These are phyloP conservation scores for Diutina pseudorugosa DNA, from an alignment of 1,139 yeast species.

Conservation along the genomic window DNA sequence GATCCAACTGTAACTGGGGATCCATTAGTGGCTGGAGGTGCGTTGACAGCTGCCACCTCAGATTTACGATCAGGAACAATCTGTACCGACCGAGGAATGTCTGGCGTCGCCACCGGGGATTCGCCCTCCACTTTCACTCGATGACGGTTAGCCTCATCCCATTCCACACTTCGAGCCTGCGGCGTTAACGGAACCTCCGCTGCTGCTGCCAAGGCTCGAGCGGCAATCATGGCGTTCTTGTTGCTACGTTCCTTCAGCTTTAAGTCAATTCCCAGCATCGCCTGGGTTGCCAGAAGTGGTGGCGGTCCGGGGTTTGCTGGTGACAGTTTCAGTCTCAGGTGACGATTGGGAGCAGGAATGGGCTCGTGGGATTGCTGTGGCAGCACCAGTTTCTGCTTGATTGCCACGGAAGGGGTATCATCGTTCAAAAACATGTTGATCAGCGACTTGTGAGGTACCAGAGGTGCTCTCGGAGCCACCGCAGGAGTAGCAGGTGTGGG, in stretches of 20 bases:
- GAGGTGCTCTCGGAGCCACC: neutral
- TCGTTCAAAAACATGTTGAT: slow-evolving; percentile 3
- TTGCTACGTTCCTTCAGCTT: slow-evolving; percentile 24
- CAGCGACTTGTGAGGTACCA: neutral
- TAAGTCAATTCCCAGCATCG: slow-evolving; percentile 22
- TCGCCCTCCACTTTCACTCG: neutral
- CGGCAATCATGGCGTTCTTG: slow-evolving; percentile 50
- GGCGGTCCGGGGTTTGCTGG: neutral
- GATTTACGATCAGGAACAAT: neutral
- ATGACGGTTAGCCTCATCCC: neutral
- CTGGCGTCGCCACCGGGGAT: neutral
- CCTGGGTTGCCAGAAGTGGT: slow-evolving; percentile 1
- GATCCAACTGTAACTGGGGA: too few species aligned
- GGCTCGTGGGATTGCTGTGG: neutral
- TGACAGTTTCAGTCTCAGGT: neutral
- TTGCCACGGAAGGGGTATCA: neutral
- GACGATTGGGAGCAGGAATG: neutral
- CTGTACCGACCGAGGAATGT: neutral
- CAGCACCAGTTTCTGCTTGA: neutral
- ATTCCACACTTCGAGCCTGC: neutral
- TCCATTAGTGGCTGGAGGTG: too few species aligned
- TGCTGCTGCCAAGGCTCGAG: slow-evolving; percentile 63
- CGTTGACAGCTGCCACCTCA: neutral
- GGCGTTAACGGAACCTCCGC: slow-evolving; percentile 51
- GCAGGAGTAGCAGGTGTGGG: neutral